A percentile compares a stretch with the other conserved stretches of the same genome.
Evolutionary conservation across 179 eudicot species (phyloP).

Genomic region (Nepenthes alata): DNA sequence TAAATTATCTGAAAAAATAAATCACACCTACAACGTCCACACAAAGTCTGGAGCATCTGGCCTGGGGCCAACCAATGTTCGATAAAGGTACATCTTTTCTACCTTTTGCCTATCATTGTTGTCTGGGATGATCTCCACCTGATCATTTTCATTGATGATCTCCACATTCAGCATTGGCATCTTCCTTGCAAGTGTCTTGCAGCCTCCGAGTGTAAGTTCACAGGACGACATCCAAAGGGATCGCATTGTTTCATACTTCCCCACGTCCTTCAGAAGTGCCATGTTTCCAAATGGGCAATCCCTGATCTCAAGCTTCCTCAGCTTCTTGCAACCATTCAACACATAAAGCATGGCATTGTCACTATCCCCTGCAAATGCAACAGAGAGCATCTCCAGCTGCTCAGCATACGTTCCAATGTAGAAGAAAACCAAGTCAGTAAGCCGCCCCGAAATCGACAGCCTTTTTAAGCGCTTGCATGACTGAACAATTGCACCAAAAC

Average conservation of each 20-base stretch:
- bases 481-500: slow-evolving; percentile 76
- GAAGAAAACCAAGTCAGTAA: slow-evolving; percentile 67
- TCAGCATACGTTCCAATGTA: slow-evolving; percentile 83
- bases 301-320: slow-evolving; percentile 65
- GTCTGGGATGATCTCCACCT: slow-evolving; percentile 13
- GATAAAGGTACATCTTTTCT: slow-evolving; percentile 68
- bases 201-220: slow-evolving; percentile 59
- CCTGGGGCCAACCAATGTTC: slow-evolving; percentile 64
- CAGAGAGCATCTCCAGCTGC: slow-evolving; percentile 80
- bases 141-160: slow-evolving; percentile 52
- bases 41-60: slow-evolving; percentile 67
- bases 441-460: slow-evolving; percentile 56
- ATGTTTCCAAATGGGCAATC: slow-evolving; percentile 66
- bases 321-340: slow-evolving; percentile 68
- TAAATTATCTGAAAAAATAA: not conserved
- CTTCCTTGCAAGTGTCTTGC: slow-evolving; percentile 61
- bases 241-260: slow-evolving; percentile 85
- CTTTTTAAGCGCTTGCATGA: slow-evolving; percentile 64
- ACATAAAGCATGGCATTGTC: slow-evolving; percentile 70
- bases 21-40: slow-evolving; percentile 31
- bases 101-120: slow-evolving; percentile 42
- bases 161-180: slow-evolving; percentile 75
- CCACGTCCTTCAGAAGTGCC: slow-evolving; percentile 60
- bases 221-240: slow-evolving; percentile 99
- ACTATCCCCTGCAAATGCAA: slow-evolving; percentile 75